A percentile compares a stretch with the other conserved stretches of the same genome.
Conservation (phyloP, 2,329 filamentous ascomycete species). For the Lecanicillium sp. region DNA sequence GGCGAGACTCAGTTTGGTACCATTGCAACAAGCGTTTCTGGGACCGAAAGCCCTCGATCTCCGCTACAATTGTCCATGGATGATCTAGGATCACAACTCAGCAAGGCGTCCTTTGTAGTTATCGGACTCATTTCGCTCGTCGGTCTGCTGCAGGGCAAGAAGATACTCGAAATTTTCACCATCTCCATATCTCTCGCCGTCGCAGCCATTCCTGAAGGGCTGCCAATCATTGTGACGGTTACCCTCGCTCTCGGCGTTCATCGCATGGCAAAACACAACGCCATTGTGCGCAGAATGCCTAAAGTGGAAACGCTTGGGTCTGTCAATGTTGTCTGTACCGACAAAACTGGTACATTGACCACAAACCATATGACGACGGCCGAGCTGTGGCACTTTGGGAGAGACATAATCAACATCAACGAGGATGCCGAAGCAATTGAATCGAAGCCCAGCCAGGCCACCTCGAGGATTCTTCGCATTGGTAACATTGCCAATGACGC, state of each 20-base stretch:
- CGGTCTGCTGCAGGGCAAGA: constrained; percentile 83
- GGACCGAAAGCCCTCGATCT: constrained; percentile 91
- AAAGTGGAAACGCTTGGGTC: constrained; percentile 96
- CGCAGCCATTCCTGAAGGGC: constrained; percentile 88
- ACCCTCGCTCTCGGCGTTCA: constrained; percentile 91
- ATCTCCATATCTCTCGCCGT: constrained; percentile 96
- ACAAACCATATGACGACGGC: constrained; percentile 98
- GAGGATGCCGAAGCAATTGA: constrained; percentile 48
- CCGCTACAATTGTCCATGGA: constrained; percentile 96
- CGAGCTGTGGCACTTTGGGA: constrained; percentile 92
- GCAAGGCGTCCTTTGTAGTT: constrained; percentile 91
- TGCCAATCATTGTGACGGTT: constrained; percentile 97
- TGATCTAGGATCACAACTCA: constrained; percentile 88
- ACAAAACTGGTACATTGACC: constrained; percentile 90
- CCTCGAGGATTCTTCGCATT: constrained; percentile 75
- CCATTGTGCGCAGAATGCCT: constrained; percentile 90
- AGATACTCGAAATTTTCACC: constrained; percentile 88
- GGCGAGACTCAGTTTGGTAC: constrained; percentile 91
- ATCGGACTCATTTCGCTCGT: constrained; percentile 90
- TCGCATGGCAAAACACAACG: constrained; percentile 90
- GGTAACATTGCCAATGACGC: constrained; percentile 97
- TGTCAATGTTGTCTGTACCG: constrained; percentile 99
- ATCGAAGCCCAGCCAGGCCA: constrained; percentile 54
- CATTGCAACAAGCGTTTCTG: constrained; percentile 87
- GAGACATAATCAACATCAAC: constrained; percentile 44